phyloP scores from a whole-genome alignment of 352 stramenopile species.

The Lagenidium sp. region DNA sequence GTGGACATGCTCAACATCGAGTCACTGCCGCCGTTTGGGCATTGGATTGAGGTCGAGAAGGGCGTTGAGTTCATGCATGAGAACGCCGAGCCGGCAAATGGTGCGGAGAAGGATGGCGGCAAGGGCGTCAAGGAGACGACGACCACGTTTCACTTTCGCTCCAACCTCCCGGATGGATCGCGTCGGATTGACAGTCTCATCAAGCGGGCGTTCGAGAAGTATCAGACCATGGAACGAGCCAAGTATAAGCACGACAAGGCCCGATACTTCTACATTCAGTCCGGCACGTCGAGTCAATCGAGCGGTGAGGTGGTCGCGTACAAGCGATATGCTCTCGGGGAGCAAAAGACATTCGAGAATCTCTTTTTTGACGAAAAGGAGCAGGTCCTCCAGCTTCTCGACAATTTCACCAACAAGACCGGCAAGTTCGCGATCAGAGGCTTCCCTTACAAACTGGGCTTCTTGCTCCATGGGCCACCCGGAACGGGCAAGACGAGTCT shows the following conservation, averaged over 20 bases:
- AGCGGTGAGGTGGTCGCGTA: slow-evolving; percentile 3
- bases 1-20: slow-evolving; percentile 29
- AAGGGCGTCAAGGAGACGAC: slow-evolving; percentile 6
- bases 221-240: slow-evolving; percentile 13
- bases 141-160: slow-evolving; percentile 13
- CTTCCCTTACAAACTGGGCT: slow-evolving; percentile 81
- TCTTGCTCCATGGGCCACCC: slow-evolving; percentile 82
- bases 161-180: slow-evolving; percentile 12
- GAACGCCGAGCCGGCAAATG: not conserved
- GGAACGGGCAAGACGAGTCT: slow-evolving; percentile 87
- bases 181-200: slow-evolving; percentile 26
- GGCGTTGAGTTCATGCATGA: slow-evolving; percentile 14
- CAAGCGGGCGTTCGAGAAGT: slow-evolving; percentile 17
- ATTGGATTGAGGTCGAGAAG: slow-evolving; percentile 13
- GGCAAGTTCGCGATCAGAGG: slow-evolving; percentile 70
- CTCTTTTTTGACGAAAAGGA: slow-evolving; percentile 70
- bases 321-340: slow-evolving; percentile 52
- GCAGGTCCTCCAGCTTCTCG: slow-evolving; percentile 30
- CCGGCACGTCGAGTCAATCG: slow-evolving; percentile 1
- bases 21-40: slow-evolving; percentile 10
- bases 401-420: slow-evolving; percentile 34
- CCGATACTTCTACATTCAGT: slow-evolving; percentile 34
- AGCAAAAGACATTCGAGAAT: slow-evolving; percentile 68
- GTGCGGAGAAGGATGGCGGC: not conserved
- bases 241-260: slow-evolving; percentile 16